A percentile compares a stretch with the other conserved stretches of the same genome.
Conservation (phyloP, 202 grass and related monocot genomes). For the Eragrostis tef region DNA sequence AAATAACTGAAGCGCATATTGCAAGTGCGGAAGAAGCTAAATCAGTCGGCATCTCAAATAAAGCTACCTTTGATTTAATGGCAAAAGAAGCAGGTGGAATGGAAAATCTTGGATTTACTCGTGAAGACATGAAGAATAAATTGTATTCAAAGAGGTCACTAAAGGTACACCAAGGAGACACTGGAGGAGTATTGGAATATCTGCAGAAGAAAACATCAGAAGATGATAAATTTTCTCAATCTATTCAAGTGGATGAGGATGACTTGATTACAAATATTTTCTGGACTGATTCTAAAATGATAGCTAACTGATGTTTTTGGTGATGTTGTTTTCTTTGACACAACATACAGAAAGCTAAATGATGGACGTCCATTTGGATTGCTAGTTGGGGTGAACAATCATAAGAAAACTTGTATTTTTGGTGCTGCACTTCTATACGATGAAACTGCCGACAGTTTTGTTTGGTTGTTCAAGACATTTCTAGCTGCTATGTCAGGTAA, state of each 20-base stretch:
- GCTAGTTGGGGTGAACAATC: constrained; percentile 42
- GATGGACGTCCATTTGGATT: constrained; percentile 14
- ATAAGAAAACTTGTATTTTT: constrained; percentile 22
- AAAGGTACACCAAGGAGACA: constrained; percentile 1
- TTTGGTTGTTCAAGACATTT: constrained; percentile 38
- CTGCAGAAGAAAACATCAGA: constrained; percentile 3
- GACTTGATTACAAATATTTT: constrained; percentile 39
- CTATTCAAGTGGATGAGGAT: constrained; percentile 27
- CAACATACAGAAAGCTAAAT: constrained; percentile 38
- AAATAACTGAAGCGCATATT: background rate
- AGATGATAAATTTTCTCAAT: constrained; percentile 20
- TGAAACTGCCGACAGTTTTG: too few relatives aligned
- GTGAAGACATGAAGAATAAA: background rate
- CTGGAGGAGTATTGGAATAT: constrained; percentile 22
- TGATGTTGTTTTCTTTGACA: constrained; percentile 48
- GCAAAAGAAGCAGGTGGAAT: constrained; percentile 3
- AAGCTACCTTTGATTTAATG: constrained; percentile 9
- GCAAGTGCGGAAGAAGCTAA: background rate
- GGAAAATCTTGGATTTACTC: constrained; percentile 24
- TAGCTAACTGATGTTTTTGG: constrained; percentile 36
- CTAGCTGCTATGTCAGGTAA: constrained; percentile 15
- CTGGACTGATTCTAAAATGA: too few relatives aligned
- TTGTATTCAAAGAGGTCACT: background rate
- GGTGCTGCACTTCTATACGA: constrained; percentile 31
- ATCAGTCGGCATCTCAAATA: background rate